Conservation (phyloP, 768 basidiomycete species). For the Lactarius indigo region DNA sequence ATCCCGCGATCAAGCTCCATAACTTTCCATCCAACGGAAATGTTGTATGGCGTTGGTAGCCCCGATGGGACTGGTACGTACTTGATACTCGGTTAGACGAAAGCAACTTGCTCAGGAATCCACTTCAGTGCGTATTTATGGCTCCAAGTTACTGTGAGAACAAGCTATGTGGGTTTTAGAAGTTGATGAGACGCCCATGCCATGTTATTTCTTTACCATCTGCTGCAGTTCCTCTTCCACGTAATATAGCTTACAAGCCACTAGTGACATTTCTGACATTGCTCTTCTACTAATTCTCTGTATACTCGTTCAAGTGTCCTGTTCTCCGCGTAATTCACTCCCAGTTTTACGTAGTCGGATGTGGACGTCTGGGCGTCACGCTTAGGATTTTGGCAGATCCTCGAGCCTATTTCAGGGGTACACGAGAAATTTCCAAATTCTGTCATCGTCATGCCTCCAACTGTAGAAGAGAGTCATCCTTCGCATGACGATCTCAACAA, state of each 20-base stretch:
- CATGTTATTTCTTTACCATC: constrained; percentile 13
- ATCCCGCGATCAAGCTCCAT: constrained; percentile 63
- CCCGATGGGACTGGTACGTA: constrained; percentile 57
- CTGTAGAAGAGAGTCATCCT: not conserved
- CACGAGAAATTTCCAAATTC: not conserved
- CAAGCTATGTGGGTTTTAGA: not conserved
- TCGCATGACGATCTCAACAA: not conserved
- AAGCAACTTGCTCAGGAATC: not conserved
- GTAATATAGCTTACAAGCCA: constrained; percentile 8
- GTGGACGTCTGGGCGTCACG: constrained; percentile 1
- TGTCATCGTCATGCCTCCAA: constrained; percentile 4
- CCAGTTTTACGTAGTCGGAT: constrained; percentile 12
- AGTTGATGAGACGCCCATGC: not conserved
- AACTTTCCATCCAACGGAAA: constrained; percentile 81
- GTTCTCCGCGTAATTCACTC: not conserved
- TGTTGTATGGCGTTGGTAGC: constrained; percentile 73
- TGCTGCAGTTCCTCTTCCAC: constrained; percentile 5
- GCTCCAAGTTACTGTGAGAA: constrained; percentile 24
- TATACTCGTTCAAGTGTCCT: not conserved
- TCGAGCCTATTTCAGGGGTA: constrained; percentile 10
- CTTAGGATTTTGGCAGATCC: constrained; percentile 5
- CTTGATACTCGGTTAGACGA: not conserved
- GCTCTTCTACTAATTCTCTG: not conserved
- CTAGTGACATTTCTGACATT: constrained; percentile 13
- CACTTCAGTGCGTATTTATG: constrained; percentile 23